Evolutionary conservation across 1,284 basidiomycete species (phyloP), one percentile per base, ranked within the genome.

Genomic region (Inonotus hispidus): DNA sequence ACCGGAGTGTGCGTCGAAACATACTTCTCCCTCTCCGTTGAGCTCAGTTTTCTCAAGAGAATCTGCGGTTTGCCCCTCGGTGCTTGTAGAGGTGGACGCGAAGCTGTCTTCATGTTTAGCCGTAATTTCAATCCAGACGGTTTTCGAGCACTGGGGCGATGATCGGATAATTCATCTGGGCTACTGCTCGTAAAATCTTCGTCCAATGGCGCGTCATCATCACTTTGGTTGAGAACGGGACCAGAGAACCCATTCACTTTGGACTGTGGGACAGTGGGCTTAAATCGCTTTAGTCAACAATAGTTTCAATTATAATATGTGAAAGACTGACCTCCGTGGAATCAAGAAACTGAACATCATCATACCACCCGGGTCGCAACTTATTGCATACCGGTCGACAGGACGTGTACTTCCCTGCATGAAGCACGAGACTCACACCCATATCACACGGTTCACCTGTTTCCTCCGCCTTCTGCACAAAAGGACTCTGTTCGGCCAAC

Each of bases 391-490:
- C 23, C 21, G 64, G 47, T 39, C 67, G 75, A 66, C 80, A 82
- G 37, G 70, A 72, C 5, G 60, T 66, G 64, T 78, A 85, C 23
- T 70, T 74, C 49, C 72, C 68, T 10, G 79, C 79, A 5, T 77
- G 66, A 56, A 74, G 68, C n/a, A 64, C 62, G 53, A 79, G 72
- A 56, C 72, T 74, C 4, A 72, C 64, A 11, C 64, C 61, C 21
- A 73, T 62, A 59, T 75, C 68, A 11, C 74, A 74, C 35, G 71
- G 68, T 47, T 64, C 64, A 1, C 80, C 79, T 39, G 58, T 62
- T 65, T 66, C 70, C 64, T 79, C 75, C 47, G 71, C 72, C 35
- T 72, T 63, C 10, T 71, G 62, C 57, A 73, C 68, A 3, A 53
- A 38, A 7, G 61, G 59, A 5, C 63, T 62, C 21, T 59, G 66